Percentiles rank a stretch among this genome's conserved stretches.
These are phyloP conservation scores for Globisporangium parvum DNA, from an alignment of 352 stramenopile species.

Conservation along the genomic window DNA sequence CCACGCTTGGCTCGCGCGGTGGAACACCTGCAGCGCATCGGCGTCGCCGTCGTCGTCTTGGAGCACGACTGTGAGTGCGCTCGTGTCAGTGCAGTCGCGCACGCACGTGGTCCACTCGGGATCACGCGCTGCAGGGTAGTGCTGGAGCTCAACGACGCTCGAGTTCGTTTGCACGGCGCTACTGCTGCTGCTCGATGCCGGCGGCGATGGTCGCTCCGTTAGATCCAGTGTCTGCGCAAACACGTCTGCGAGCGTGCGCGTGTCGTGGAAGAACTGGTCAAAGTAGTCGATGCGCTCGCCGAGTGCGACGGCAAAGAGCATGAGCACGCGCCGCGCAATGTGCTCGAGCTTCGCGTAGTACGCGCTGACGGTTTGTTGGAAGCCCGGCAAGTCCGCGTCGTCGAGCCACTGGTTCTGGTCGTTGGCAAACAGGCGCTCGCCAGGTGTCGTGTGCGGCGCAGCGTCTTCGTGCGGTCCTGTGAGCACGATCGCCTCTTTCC, in stretches of 20 bases:
- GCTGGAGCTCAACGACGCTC: constrained; percentile 88
- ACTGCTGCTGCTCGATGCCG: not conserved
- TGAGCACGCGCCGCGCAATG: constrained; percentile 45
- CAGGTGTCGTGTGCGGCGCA: constrained; percentile 22
- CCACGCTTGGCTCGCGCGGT: constrained; percentile 29
- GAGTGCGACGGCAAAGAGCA: constrained; percentile 50
- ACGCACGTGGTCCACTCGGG: constrained; percentile 27
- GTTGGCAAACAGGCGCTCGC: constrained; percentile 61
- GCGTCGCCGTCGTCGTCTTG: constrained; percentile 33
- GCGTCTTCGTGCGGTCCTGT: constrained; percentile 33
- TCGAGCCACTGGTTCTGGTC: constrained; percentile 84
- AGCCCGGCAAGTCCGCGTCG: constrained; percentile 39
- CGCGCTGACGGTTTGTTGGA: constrained; percentile 35
- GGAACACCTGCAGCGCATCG: constrained; percentile 36
- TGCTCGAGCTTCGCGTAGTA: constrained; percentile 49
- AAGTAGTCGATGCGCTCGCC: constrained; percentile 47
- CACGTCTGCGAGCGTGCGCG: constrained; percentile 2
- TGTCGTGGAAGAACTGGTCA: constrained; percentile 45
- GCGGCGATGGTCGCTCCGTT: not conserved
- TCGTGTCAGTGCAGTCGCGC: constrained; percentile 37
- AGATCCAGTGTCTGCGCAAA: not conserved
- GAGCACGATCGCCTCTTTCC: constrained; percentile 87
- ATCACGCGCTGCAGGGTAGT: constrained; percentile 63
- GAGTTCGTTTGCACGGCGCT: constrained; percentile 42
- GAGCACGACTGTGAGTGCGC: constrained; percentile 41